Evolutionary conservation across 2,329 filamentous ascomycete species (phyloP), one percentile per base, ranked within the genome.

Genomic region (Colletotrichum magnum): DNA sequence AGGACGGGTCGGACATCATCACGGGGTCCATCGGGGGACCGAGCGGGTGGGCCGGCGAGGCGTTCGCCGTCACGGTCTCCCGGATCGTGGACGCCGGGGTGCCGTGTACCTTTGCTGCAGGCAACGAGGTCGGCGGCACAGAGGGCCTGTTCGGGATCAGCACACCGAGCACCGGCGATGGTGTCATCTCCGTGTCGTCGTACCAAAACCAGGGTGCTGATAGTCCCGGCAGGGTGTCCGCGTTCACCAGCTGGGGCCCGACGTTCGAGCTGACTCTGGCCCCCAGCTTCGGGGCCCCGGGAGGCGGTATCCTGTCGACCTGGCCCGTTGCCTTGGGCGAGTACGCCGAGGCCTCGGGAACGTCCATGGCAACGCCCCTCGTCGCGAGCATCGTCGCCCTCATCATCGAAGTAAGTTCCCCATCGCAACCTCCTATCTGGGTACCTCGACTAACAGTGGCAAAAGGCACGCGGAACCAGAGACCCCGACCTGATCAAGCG

Each of bases 161-260:
- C 70, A 82, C 83, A 6, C 84, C 86, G 0, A 82, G 85, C 15
- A 81, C 83, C 60, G 86, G 85, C 60, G 82, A 82, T 59, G 79
- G 77, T n/a, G 85, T 86, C 2, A 81, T 83, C 0, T 80, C 85
- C 21, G 79, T 89, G 9, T 85, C 83, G 2, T 87, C 86, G 0
- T 80, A 86, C 62, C 84, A 88, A 72, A 88, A 84, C 72, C n/a
- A 68, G 4, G 68, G 43, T 1, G 48, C 52, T 0, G 64, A 58
- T 12, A 50, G 58, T 0, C 24, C 52, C 3, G 68, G 68, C 3
- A 41, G 41, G 7, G 64, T 68, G 1, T 70, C 68, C 0, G 76
- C 76, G 2, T 90, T 81, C 74, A 88, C 85, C 39, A 86, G 84
- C n/a, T 91, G 88, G 89, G 89, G 89, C 3, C 89, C 89, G 2